Evolutionary conservation across 352 stramenopile species (phyloP).

Genomic region (Globisporangium camurandrum): DNA sequence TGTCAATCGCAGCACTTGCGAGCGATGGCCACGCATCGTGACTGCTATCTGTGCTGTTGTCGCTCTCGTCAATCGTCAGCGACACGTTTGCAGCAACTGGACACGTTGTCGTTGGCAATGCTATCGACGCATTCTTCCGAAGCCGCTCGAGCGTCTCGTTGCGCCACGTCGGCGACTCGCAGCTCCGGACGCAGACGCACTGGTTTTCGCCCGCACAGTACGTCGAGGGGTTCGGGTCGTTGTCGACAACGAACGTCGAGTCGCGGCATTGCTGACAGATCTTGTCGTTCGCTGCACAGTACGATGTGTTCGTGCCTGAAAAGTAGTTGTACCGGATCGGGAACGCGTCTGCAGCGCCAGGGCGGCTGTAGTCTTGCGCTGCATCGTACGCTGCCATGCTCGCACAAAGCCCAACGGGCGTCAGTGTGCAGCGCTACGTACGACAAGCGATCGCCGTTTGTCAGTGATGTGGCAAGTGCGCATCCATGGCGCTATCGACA

Average conservation of each 20-base stretch:
- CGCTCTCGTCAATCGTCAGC: slow-evolving; percentile 7
- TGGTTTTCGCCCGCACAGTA: slow-evolving; percentile 30
- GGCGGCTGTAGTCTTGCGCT: slow-evolving; percentile 40
- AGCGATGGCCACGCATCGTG: slow-evolving; percentile 1
- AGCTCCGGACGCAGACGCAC: slow-evolving; percentile 51
- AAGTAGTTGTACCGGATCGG: slow-evolving; percentile 63
- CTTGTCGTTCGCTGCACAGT: slow-evolving; percentile 34
- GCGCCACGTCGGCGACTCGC: slow-evolving; percentile 36
- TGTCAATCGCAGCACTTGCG: slow-evolving; percentile 4
- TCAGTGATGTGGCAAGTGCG: not conserved
- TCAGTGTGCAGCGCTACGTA: slow-evolving; percentile 37
- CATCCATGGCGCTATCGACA: not conserved
- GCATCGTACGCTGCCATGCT: slow-evolving; percentile 34
- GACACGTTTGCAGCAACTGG: slow-evolving; percentile 26
- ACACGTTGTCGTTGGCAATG: slow-evolving; percentile 17
- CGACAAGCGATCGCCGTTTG: not conserved
- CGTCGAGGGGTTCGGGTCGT: slow-evolving; percentile 37
- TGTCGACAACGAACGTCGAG: slow-evolving; percentile 25
- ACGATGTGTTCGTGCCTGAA: slow-evolving; percentile 36
- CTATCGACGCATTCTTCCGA: slow-evolving; percentile 11
- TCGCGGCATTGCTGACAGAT: slow-evolving; percentile 27
- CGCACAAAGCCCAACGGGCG: slow-evolving; percentile 32
- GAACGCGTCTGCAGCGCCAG: slow-evolving; percentile 20
- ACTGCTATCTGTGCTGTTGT: slow-evolving; percentile 7
- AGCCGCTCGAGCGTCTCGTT: slow-evolving; percentile 32